A percentile compares a stretch with the other conserved stretches of the same genome.
phyloP scores from a whole-genome alignment of 805 yeast genomes.

The Zygosaccharomyces pseudorouxii region DNA sequence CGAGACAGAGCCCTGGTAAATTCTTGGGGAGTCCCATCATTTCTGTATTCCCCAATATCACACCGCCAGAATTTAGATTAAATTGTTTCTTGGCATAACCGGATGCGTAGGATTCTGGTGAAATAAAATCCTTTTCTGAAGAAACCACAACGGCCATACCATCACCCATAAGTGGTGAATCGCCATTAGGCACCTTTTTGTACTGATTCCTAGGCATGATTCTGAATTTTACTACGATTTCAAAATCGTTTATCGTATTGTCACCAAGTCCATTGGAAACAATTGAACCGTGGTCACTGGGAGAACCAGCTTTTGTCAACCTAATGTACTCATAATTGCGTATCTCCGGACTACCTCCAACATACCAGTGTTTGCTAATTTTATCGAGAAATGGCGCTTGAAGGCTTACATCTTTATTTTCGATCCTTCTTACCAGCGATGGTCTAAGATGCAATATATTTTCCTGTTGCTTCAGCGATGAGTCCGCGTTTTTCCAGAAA shows the following conservation, averaged over 20 bases:
- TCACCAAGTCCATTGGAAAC: conserved; percentile 35
- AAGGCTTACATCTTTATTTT: conserved; percentile 28
- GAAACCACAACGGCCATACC: conserved; percentile 28
- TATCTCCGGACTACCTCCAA: conserved; percentile 29
- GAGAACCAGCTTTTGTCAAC: conserved; percentile 19
- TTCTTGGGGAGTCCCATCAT: conserved; percentile 34
- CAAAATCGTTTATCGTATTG: conserved; percentile 33
- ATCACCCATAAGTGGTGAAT: conserved; percentile 19
- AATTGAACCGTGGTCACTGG: conserved; percentile 22
- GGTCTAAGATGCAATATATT: conserved; percentile 1
- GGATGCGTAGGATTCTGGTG: conserved; percentile 23
- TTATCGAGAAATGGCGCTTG: conserved; percentile 29
- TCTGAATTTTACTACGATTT: conserved; percentile 22
- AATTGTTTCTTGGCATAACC: conserved; percentile 28
- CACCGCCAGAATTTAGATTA: conserved; percentile 29
- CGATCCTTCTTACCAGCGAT: conserved; percentile 14
- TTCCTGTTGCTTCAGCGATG: not conserved
- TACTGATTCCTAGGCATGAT: conserved; percentile 7
- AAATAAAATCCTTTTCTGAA: conserved; percentile 29
- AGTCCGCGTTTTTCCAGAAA: not conserved
- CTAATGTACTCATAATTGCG: conserved; percentile 26
- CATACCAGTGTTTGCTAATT: conserved; percentile 29
- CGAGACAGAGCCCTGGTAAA: conserved; percentile 30
- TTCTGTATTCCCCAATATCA: conserved; percentile 17
- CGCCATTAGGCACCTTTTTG: not conserved